Conservation (phyloP, 108 stramenopile species). For the Conticribra weissflogii region DNA sequence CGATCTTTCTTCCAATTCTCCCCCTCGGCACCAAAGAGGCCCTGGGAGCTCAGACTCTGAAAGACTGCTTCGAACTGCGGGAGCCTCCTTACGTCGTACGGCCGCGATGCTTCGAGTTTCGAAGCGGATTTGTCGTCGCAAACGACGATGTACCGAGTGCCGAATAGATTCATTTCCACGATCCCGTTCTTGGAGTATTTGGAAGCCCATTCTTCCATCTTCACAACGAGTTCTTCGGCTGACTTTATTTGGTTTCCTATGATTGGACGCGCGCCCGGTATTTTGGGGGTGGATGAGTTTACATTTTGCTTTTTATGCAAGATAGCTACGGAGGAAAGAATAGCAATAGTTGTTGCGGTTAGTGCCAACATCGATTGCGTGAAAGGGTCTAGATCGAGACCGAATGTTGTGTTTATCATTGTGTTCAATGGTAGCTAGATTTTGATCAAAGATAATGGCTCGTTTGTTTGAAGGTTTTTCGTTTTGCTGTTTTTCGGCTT, state of each 20-base stretch:
- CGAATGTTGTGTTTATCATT: too few species aligned
- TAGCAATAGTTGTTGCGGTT: too few species aligned
- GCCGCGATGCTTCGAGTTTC: not conserved
- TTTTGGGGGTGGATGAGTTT: too few species aligned
- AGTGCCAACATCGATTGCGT: too few species aligned
- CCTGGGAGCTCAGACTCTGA: slow-evolving; percentile 12
- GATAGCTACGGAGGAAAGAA: too few species aligned
- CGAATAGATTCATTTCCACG: slow-evolving; percentile 19
- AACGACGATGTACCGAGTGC: not conserved
- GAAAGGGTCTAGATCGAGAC: too few species aligned
- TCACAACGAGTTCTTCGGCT: not conserved
- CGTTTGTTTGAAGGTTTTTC: too few species aligned
- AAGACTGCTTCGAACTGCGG: not conserved
- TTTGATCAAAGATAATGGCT: too few species aligned
- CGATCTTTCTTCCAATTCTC: slow-evolving; percentile 31
- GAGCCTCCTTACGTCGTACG: not conserved
- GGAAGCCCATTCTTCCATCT: slow-evolving; percentile 17
- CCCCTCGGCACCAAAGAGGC: slow-evolving; percentile 40
- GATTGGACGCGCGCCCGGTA: not conserved
- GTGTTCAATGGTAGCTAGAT: too few species aligned
- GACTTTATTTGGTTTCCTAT: not conserved
- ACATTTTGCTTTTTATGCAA: too few species aligned
- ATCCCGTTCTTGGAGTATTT: slow-evolving; percentile 22
- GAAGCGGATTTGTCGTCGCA: not conserved
- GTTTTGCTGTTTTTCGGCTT: too few species aligned